A percentile compares a stretch with the other conserved stretches of the same genome.
Conservation (phyloP, 495 filamentous ascomycete genomes). For the Aspergillus homomorphus region DNA sequence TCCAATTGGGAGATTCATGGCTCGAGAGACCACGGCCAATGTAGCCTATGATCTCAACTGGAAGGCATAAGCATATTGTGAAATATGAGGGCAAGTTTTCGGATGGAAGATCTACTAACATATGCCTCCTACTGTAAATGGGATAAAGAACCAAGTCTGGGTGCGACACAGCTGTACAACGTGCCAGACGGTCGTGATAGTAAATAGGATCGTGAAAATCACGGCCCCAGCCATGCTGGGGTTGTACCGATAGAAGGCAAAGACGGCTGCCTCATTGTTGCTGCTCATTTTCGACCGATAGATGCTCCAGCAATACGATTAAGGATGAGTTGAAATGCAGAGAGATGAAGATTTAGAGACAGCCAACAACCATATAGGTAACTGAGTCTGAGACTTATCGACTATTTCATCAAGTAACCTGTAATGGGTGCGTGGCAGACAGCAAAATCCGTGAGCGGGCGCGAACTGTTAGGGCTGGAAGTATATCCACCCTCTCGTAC, state of each 20-base stretch:
- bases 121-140: slow-evolving; percentile 21
- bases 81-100: background rate
- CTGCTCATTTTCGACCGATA: background rate
- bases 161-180: slow-evolving; percentile 16
- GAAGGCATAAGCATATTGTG: background rate
- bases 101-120: slow-evolving; percentile 15
- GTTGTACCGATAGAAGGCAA: slow-evolving; percentile 18
- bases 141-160: slow-evolving; percentile 6
- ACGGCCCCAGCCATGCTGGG: slow-evolving; percentile 47
- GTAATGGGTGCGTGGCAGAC: no score
- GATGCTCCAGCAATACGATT: background rate
- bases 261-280: background rate
- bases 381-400: no score
- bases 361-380: no score
- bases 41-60: slow-evolving; percentile 27
- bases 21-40: slow-evolving; percentile 18
- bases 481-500: no score
- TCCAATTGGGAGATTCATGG: slow-evolving; percentile 21
- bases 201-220: slow-evolving; percentile 49
- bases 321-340: no score
- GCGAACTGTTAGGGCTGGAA: no score
- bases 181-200: slow-evolving; percentile 39
- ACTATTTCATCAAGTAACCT: no score
- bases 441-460: no score
- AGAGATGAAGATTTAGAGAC: no score